Conservation (phyloP, 1,139 yeast genomes). For the Scheffersomyces titani region DNA sequence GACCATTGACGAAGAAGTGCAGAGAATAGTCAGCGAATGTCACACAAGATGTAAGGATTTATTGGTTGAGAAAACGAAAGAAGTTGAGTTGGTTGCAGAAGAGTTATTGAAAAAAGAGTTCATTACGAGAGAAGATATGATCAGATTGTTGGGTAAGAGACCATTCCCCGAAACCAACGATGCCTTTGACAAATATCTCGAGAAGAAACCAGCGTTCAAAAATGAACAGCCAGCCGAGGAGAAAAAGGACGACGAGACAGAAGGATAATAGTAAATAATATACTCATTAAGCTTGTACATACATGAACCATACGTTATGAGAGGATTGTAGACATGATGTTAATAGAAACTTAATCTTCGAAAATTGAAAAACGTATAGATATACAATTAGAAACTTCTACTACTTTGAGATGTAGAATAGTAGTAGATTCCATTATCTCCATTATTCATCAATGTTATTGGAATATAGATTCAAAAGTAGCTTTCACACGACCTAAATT, state of each 20-base stretch:
- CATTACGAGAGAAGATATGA: slow-evolving; percentile 88
- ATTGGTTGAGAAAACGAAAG: slow-evolving; percentile 66
- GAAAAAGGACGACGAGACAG: slow-evolving; percentile 22
- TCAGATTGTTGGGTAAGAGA: slow-evolving; percentile 79
- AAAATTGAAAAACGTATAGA: neutral
- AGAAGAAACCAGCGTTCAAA: slow-evolving; percentile 43
- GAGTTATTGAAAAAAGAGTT: slow-evolving; percentile 82
- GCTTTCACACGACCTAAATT: neutral
- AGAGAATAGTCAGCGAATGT: slow-evolving; percentile 77
- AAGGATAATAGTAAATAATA: neutral
- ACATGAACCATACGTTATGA: neutral
- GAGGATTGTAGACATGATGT: neutral
- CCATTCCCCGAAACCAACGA: slow-evolving; percentile 90
- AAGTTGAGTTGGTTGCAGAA: slow-evolving; percentile 84
- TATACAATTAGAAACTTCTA: neutral
- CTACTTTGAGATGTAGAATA: neutral
- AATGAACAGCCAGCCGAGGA: slow-evolving; percentile 26
- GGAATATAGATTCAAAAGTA: neutral
- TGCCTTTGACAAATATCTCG: slow-evolving; percentile 85
- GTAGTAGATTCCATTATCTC: neutral
- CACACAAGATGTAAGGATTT: slow-evolving; percentile 68
- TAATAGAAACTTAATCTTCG: neutral
- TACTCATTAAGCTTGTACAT: neutral
- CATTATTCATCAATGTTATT: neutral
- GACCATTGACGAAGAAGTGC: slow-evolving; percentile 80